These are phyloP conservation scores for Hysterangium stoloniferum DNA, from an alignment of 768 basidiomycete genomes.

Conservation along the genomic window DNA sequence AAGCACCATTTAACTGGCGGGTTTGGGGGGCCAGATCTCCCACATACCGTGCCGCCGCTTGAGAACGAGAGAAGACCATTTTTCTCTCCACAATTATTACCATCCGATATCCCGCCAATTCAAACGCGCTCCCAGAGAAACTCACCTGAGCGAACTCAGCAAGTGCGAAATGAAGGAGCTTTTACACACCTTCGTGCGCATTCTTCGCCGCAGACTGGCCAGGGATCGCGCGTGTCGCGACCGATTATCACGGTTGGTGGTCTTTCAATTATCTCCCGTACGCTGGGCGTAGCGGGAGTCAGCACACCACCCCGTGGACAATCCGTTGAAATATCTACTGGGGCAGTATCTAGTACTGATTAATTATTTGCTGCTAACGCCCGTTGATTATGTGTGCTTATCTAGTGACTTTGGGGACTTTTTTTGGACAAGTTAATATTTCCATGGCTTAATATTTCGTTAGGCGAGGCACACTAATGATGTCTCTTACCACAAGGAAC, in stretches of 20 bases:
- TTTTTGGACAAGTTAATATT: too few relatives aligned
- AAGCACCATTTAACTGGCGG: neutral
- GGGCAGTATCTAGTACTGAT: too few relatives aligned
- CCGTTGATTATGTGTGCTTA: too few relatives aligned
- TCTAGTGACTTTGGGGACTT: too few relatives aligned
- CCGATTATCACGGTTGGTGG: slow-evolving; percentile 73
- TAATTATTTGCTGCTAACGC: too few relatives aligned
- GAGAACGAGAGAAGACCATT: too few relatives aligned
- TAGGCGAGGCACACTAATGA: too few relatives aligned
- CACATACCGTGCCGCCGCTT: slow-evolving; percentile 26
- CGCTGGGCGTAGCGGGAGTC: slow-evolving; percentile 35
- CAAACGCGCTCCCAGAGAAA: slow-evolving; percentile 26
- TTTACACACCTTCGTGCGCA: slow-evolving; percentile 52
- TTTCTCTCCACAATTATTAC: slow-evolving; percentile 10
- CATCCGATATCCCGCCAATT: slow-evolving; percentile 17
- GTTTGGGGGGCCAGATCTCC: slow-evolving; percentile 27
- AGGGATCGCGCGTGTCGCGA: slow-evolving; percentile 34
- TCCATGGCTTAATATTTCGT: too few relatives aligned
- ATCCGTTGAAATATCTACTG: neutral
- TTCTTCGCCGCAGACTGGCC: slow-evolving; percentile 49
- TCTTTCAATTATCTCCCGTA: slow-evolving; percentile 54
- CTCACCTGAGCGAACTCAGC: slow-evolving; percentile 40
- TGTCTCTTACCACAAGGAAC: too few relatives aligned
- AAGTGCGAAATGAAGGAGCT: slow-evolving; percentile 27
- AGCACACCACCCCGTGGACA: slow-evolving; percentile 4